Evolutionary conservation across 306 rosid species (phyloP).

Genomic region (Vicia faba): DNA sequence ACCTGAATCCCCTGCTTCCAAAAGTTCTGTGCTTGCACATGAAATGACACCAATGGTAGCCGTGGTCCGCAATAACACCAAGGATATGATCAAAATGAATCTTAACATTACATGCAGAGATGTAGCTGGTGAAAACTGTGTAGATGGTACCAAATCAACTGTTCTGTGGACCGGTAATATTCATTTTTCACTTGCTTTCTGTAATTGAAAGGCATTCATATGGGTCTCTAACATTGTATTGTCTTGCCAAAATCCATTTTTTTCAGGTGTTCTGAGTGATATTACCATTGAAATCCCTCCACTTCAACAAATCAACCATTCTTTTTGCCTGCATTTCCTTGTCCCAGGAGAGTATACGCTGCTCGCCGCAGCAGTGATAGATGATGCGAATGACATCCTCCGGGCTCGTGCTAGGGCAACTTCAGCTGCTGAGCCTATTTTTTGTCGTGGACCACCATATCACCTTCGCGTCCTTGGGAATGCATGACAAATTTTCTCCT

Average conservation of each 20-base stretch:
- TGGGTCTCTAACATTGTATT: constrained; percentile 17
- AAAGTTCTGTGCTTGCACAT: constrained; percentile 72
- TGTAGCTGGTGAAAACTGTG: constrained; percentile 90
- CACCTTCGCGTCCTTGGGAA: constrained; percentile 73
- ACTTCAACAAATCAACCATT: constrained; percentile 67
- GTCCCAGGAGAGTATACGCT: constrained; percentile 92
- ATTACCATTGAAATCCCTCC: constrained; percentile 80
- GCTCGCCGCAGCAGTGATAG: constrained; percentile 76
- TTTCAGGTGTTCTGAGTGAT: constrained; percentile 76
- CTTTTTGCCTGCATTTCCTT: constrained; percentile 84
- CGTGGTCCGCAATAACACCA: constrained; percentile 86
- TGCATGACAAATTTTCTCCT: constrained; percentile 42
- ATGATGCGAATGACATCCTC: constrained; percentile 80
- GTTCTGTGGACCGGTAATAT: constrained; percentile 86
- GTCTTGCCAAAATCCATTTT: background rate
- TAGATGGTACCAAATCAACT: constrained; percentile 81
- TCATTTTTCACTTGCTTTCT: background rate
- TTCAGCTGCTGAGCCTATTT: constrained; percentile 76
- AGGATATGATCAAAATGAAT: constrained; percentile 78
- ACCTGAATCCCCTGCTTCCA: constrained; percentile 47
- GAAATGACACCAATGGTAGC: constrained; percentile 91
- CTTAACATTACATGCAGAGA: constrained; percentile 86
- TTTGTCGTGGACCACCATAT: constrained; percentile 94
- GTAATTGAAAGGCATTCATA: constrained; percentile 18
- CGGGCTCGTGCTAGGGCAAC: constrained; percentile 77